These are phyloP conservation scores for Penicillium sp. DNA, from an alignment of 2,329 filamentous ascomycete species.

Conservation along the genomic window DNA sequence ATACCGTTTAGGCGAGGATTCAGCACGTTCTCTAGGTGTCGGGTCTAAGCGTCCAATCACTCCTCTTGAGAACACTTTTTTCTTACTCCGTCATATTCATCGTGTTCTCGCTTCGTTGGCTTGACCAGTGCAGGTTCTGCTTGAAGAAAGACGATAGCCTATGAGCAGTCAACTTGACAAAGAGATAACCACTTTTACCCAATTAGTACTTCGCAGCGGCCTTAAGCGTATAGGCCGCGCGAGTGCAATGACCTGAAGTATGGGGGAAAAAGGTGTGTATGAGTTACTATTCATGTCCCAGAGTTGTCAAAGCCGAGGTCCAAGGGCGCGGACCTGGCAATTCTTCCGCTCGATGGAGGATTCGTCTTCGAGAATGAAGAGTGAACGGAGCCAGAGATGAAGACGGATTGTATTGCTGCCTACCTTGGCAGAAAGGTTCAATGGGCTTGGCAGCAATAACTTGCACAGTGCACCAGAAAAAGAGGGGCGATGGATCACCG, in stretches of 20 bases:
- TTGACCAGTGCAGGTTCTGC: background rate
- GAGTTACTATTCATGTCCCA: background rate
- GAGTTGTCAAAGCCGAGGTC: conserved; percentile 18
- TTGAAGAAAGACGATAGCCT: background rate
- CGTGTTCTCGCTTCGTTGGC: background rate
- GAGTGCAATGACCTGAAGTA: background rate
- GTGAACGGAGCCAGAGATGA: background rate
- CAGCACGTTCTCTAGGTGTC: background rate
- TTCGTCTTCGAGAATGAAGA: background rate
- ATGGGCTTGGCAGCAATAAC: conserved; percentile 13
- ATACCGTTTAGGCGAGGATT: background rate
- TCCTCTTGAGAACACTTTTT: background rate
- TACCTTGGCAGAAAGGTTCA: conserved; percentile 15
- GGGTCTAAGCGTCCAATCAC: background rate
- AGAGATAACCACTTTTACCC: background rate
- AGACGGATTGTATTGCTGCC: conserved; percentile 15
- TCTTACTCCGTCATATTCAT: background rate
- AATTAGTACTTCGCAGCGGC: background rate
- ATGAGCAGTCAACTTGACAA: background rate
- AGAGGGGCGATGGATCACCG: conserved; percentile 6
- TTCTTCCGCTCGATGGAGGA: background rate
- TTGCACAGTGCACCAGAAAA: background rate
- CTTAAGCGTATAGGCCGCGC: background rate
- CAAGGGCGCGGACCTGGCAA: background rate
- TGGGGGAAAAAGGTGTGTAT: background rate